These are phyloP conservation scores for Lactuca saligna DNA, from an alignment of 129 eudicot genomes.

Conservation along the genomic window DNA sequence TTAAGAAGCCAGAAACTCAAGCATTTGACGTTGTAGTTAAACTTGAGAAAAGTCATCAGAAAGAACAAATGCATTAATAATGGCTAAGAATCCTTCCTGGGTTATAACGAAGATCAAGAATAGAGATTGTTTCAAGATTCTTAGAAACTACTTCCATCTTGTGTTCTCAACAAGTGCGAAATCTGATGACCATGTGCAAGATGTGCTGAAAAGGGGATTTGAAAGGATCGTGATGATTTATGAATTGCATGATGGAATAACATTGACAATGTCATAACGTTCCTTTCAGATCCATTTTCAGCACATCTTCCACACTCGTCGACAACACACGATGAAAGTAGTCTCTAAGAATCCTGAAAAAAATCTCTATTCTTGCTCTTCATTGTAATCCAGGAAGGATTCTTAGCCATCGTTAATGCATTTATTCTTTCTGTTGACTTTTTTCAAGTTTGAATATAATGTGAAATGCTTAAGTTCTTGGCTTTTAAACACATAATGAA, in stretches of 20 bases:
- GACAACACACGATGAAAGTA: conserved; percentile 9
- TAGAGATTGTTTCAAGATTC: conserved; percentile 27
- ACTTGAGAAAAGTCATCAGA: neutral
- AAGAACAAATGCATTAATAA: neutral
- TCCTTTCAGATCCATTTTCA: conserved; percentile 31
- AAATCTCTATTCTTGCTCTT: conserved; percentile 5
- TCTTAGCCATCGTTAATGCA: too few species aligned
- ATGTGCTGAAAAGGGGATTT: conserved; percentile 30
- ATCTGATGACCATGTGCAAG: neutral
- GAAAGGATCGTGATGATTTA: neutral
- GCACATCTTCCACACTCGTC: neutral
- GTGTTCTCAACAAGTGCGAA: too few species aligned
- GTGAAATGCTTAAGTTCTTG: too few species aligned
- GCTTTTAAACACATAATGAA: too few species aligned
- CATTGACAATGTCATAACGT: too few species aligned
- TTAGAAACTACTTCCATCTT: conserved; percentile 21
- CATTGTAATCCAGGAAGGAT: neutral
- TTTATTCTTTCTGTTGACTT: neutral
- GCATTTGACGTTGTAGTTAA: neutral
- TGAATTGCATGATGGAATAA: too few species aligned
- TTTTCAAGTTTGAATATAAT: neutral
- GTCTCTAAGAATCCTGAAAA: conserved; percentile 21
- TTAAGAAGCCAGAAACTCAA: too few species aligned
- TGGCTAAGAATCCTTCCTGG: neutral
- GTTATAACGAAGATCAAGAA: neutral